Conservation (phyloP, 768 basidiomycete species). For the Hemileccinum rubropunctum region DNA sequence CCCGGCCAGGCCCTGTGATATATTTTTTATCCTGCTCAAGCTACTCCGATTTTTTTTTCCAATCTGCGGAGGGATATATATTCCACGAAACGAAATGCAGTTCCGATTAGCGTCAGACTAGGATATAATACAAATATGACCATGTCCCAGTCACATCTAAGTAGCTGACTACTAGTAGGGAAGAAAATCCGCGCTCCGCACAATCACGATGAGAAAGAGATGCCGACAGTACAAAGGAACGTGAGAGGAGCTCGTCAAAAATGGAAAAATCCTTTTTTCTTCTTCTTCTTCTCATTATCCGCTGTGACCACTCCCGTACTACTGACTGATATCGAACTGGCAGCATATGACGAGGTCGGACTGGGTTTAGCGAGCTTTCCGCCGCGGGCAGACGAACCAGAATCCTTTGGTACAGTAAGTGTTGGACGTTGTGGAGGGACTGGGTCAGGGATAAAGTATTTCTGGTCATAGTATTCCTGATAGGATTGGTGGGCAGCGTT, state of each 20-base stretch:
- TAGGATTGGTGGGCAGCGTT: constrained; percentile 46
- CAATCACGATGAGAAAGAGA: neutral
- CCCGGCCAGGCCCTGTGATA: constrained; percentile 50
- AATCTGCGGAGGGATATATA: too few species aligned
- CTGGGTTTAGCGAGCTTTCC: constrained; percentile 33
- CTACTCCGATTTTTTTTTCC: too few species aligned
- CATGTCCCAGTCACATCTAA: neutral
- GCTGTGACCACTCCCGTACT: constrained; percentile 35
- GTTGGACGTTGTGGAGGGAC: constrained; percentile 30
- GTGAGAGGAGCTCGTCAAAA: constrained; percentile 39
- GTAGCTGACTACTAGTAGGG: neutral
- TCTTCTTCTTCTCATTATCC: constrained; percentile 69
- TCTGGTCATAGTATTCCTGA: constrained; percentile 80
- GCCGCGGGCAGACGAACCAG: constrained; percentile 11
- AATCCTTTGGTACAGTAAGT: constrained; percentile 27
- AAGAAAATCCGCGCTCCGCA: neutral
- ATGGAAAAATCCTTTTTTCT: constrained; percentile 69
- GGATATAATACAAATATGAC: constrained; percentile 11
- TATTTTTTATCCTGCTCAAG: too few species aligned
- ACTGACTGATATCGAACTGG: constrained; percentile 47
- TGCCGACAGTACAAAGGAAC: neutral
- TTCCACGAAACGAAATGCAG: neutral
- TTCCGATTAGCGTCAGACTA: constrained; percentile 10
- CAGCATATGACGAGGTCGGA: constrained; percentile 49
- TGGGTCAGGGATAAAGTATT: constrained; percentile 52